Evolutionary conservation across 192 early-diverging fungal species (phyloP).

Genomic region (Phlyctochytrium arcticum): DNA sequence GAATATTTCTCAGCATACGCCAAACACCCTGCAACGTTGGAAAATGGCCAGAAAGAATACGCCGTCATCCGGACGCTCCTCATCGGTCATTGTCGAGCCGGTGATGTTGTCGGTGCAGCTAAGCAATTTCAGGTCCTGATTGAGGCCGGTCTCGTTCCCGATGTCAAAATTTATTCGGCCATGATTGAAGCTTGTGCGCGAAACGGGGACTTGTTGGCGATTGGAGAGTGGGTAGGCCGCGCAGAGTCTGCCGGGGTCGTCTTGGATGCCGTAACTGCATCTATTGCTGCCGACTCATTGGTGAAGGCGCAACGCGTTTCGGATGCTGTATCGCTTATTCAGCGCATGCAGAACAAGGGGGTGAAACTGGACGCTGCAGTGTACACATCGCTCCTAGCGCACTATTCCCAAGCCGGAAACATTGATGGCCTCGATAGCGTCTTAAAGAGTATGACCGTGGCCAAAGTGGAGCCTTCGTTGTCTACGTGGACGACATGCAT

Average conservation of each 20-base stretch:
- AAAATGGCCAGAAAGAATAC: background rate
- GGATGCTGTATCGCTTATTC: background rate
- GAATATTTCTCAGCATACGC: background rate
- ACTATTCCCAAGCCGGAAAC: background rate
- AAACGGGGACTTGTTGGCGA: conserved; percentile 1
- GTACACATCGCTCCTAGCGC: background rate
- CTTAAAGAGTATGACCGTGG: background rate
- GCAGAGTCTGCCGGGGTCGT: background rate
- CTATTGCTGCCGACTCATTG: background rate
- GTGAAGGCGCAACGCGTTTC: background rate
- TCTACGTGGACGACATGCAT: conserved; percentile 1
- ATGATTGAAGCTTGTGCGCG: conserved; percentile 3
- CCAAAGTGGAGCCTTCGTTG: background rate
- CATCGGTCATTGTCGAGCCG: background rate
- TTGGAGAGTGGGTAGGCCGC: background rate
- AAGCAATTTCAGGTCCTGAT: background rate
- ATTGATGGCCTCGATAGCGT: background rate
- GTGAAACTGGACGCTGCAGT: conserved; percentile 1
- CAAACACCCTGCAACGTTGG: background rate
- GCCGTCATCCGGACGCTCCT: background rate
- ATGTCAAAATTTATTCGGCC: background rate
- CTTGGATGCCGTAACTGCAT: background rate
- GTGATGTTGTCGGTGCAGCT: background rate
- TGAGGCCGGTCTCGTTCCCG: background rate
- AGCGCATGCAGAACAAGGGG: background rate